These are phyloP conservation scores for Schizochytrium sp. DNA, from an alignment of 108 stramenopile species.

Conservation along the genomic window DNA sequence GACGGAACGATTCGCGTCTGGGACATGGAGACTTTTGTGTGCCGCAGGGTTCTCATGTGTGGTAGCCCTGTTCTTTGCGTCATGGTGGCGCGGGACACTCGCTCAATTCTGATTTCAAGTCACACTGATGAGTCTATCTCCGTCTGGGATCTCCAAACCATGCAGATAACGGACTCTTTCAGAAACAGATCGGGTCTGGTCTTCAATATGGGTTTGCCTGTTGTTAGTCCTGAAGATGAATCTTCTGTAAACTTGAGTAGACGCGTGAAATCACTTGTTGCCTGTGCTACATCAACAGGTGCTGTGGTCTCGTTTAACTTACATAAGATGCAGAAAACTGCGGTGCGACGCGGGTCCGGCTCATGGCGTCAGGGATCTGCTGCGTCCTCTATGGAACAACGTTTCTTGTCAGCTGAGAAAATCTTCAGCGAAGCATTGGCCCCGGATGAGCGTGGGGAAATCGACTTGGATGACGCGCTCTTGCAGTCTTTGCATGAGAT, in stretches of 20 bases:
- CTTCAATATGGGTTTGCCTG: not conserved
- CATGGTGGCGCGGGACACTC: not conserved
- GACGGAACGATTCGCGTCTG: constrained; percentile 63
- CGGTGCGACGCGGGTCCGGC: not conserved
- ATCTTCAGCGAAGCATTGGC: not conserved
- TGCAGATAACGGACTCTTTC: constrained; percentile 55
- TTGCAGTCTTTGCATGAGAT: constrained; percentile 57
- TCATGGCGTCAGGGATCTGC: not conserved
- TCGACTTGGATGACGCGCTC: constrained; percentile 51
- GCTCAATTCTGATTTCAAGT: constrained; percentile 18
- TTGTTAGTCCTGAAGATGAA: not conserved
- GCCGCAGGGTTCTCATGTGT: constrained; percentile 25
- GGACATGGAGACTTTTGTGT: constrained; percentile 51
- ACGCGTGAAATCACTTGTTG: constrained; percentile 6
- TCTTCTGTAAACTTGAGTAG: not conserved
- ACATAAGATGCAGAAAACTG: constrained; percentile 18
- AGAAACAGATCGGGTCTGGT: constrained; percentile 43
- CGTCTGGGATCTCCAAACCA: constrained; percentile 47
- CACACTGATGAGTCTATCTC: constrained; percentile 14
- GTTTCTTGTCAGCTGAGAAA: constrained; percentile 30
- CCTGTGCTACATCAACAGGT: constrained; percentile 34
- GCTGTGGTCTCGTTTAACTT: constrained; percentile 50
- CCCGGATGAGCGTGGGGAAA: not conserved
- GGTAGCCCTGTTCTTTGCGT: constrained; percentile 33
- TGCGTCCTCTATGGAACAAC: not conserved